phyloP scores from a whole-genome alignment of 441 rosid species.

The Rhodomyrtus psidioides region DNA sequence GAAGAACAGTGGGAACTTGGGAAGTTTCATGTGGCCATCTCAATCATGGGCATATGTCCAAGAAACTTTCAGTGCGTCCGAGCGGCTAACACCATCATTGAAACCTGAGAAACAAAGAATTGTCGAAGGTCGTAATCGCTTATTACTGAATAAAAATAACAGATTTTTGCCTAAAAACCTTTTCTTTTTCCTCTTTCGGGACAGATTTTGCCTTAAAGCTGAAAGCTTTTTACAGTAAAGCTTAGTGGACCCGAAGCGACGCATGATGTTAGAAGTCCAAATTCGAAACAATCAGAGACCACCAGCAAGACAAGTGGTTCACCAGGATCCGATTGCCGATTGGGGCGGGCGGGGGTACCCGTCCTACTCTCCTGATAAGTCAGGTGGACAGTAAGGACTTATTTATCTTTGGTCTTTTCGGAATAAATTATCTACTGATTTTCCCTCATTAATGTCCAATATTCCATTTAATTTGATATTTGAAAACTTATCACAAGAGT shows the following conservation, averaged over 20 bases:
- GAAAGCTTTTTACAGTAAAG: neutral
- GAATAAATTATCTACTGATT: neutral
- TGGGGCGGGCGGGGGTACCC: neutral
- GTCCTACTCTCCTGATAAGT: neutral
- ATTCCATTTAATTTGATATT: neutral
- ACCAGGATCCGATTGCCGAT: neutral
- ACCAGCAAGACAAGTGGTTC: neutral
- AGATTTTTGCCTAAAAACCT: neutral
- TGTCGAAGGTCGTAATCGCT: neutral
- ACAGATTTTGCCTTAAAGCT: neutral
- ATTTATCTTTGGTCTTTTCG: fast-evolving
- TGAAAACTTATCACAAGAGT: no score
- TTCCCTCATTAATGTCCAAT: neutral
- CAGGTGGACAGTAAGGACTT: fast-evolving
- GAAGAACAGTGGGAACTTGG: neutral
- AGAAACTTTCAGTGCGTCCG: neutral
- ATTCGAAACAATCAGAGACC: neutral
- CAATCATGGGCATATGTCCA: neutral
- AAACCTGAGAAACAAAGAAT: neutral
- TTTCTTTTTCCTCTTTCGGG: neutral
- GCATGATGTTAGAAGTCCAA: neutral
- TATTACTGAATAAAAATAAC: neutral
- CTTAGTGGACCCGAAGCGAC: neutral
- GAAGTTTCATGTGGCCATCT: neutral
- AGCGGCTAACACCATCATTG: neutral